Evolutionary conservation across 768 basidiomycete genomes (phyloP).

Genomic region (Leccinum boreale): DNA sequence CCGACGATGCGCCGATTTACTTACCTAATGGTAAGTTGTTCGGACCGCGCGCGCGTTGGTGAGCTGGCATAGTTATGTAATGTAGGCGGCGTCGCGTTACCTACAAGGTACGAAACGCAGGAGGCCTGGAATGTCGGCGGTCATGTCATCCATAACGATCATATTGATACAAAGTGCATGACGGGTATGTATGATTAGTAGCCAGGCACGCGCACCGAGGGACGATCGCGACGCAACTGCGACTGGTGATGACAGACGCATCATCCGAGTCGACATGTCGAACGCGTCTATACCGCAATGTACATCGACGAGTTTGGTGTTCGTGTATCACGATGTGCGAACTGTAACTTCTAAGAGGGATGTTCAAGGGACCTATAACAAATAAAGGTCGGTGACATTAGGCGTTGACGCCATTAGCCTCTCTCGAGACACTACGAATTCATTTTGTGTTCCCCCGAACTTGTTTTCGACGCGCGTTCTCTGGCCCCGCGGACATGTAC

Average conservation of each 20-base stretch:
- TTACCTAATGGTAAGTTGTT: neutral
- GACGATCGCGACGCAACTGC: neutral
- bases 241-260: neutral
- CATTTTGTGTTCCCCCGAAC: neutral
- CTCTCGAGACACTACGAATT: neutral
- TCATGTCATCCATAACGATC: neutral
- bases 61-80: neutral
- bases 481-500: slow-evolving; percentile 1
- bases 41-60: neutral
- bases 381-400: neutral
- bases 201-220: neutral
- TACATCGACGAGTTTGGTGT: neutral
- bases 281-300: neutral
- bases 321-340: neutral
- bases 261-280: neutral
- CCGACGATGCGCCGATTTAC: neutral
- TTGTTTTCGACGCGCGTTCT: neutral
- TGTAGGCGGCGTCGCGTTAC: too few relatives aligned
- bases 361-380: too few relatives aligned
- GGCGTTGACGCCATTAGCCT: neutral
- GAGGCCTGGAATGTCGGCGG: neutral
- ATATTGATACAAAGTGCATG: neutral
- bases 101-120: neutral
- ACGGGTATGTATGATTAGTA: neutral
- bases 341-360: neutral